Conservation (phyloP, 352 stramenopile genomes). For the Globisporangium splendens region DNA sequence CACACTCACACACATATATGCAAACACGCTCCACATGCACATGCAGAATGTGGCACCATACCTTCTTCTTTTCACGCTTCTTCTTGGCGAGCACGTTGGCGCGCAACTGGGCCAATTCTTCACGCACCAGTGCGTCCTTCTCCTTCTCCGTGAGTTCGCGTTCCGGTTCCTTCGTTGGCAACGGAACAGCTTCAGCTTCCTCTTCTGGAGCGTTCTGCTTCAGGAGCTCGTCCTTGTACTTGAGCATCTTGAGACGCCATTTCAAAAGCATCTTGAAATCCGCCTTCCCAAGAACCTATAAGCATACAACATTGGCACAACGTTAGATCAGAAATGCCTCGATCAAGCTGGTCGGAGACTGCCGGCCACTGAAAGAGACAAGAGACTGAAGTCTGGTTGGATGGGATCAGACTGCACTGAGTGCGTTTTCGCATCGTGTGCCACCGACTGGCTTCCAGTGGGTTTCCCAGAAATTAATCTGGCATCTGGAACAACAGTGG, state of each 20-base stretch:
- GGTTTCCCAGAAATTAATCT: constrained; percentile 90
- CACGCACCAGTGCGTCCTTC: constrained; percentile 78
- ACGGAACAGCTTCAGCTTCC: constrained; percentile 15
- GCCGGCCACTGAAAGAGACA: too few species aligned
- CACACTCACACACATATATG: constrained; percentile 17
- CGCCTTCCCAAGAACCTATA: constrained; percentile 93
- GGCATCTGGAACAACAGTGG: constrained; percentile 83
- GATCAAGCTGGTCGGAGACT: not conserved
- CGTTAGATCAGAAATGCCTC: not conserved
- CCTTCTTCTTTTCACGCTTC: constrained; percentile 90
- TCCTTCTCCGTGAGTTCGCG: constrained; percentile 74
- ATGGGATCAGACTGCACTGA: constrained; percentile 78
- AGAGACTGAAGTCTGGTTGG: not conserved
- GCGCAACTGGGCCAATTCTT: constrained; percentile 77
- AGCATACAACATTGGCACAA: not conserved
- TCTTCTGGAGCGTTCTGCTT: constrained; percentile 50
- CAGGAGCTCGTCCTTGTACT: constrained; percentile 81
- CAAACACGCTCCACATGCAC: constrained; percentile 19
- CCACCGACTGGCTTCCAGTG: constrained; percentile 81
- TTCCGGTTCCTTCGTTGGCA: constrained; percentile 26
- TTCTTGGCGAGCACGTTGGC: constrained; percentile 79
- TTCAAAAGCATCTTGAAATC: constrained; percentile 98
- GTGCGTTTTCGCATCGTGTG: constrained; percentile 53
- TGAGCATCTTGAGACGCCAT: constrained; percentile 94
- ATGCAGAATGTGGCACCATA: constrained; percentile 23